phyloP scores from a whole-genome alignment of 108 stramenopile species.

The Conticribra weissflogii region DNA sequence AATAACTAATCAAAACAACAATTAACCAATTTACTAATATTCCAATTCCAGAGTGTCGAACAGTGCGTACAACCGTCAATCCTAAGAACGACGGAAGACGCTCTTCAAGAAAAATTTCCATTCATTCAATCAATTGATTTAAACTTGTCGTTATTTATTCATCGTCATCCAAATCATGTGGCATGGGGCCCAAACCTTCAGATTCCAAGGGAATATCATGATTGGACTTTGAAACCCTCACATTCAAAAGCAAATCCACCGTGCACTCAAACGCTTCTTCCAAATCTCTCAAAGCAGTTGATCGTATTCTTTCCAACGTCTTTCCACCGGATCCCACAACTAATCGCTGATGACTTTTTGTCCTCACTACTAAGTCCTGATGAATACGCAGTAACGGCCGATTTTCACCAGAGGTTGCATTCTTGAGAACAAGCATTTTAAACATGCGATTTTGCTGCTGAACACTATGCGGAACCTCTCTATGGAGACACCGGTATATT shows the following conservation, averaged over 20 bases:
- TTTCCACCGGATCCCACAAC: slow-evolving; percentile 67
- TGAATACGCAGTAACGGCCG: slow-evolving; percentile 56
- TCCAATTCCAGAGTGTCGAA: too few species aligned
- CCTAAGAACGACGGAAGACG: too few species aligned
- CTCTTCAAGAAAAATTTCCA: too few species aligned
- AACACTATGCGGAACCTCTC: slow-evolving; percentile 76
- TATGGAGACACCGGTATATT: slow-evolving; percentile 84
- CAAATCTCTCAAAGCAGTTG: slow-evolving; percentile 65
- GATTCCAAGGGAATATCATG: slow-evolving; percentile 37
- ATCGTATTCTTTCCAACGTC: slow-evolving; percentile 71
- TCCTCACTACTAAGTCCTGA: slow-evolving; percentile 80
- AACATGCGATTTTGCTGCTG: slow-evolving; percentile 56
- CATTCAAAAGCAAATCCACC: slow-evolving; percentile 64
- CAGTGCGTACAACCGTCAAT: too few species aligned
- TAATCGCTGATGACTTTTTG: slow-evolving; percentile 75
- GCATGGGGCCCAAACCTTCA: slow-evolving; percentile 30
- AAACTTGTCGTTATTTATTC: too few species aligned
- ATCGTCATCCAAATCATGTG: neutral
- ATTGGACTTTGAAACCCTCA: slow-evolving; percentile 62
- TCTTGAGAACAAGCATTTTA: slow-evolving; percentile 25
- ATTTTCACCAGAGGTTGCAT: slow-evolving; percentile 8
- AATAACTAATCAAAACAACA: too few species aligned
- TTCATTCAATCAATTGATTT: too few species aligned
- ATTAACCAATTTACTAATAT: too few species aligned
- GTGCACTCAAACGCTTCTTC: slow-evolving; percentile 62